Evolutionary conservation across 75 land plant genomes (phyloP).

Genomic region (Selaginella tamariscina): DNA sequence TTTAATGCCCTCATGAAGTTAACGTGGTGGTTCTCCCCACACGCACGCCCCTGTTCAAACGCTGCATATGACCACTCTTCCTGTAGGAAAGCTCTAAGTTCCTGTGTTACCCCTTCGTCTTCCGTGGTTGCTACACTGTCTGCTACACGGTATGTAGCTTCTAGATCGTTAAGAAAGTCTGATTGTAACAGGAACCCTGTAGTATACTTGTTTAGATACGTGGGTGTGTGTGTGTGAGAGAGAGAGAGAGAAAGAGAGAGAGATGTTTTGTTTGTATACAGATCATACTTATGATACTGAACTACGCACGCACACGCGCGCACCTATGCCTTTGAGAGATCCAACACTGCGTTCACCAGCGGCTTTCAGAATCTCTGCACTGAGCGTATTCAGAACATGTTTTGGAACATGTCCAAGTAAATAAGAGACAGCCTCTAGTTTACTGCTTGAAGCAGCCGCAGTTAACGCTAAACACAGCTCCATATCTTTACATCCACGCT

Average conservation of each 20-base stretch:
- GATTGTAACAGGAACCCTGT: constrained; percentile 41
- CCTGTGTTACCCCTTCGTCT: constrained; percentile 60
- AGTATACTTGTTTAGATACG: too few species aligned
- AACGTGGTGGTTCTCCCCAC: constrained; percentile 44
- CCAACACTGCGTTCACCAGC: constrained; percentile 8
- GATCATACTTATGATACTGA: too few species aligned
- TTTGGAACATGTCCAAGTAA: background rate
- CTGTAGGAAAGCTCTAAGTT: constrained; percentile 44
- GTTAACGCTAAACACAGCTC: background rate
- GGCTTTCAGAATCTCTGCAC: constrained; percentile 11
- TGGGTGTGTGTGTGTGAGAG: too few species aligned
- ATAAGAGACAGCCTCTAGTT: background rate
- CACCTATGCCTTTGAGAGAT: constrained; percentile 5
- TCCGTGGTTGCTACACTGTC: constrained; percentile 64
- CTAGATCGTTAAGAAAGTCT: constrained; percentile 57
- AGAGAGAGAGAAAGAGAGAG: too few species aligned
- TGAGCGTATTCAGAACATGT: constrained; percentile 3
- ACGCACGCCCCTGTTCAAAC: constrained; percentile 39
- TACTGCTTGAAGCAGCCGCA: background rate
- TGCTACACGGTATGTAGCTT: constrained; percentile 68
- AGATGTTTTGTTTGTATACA: too few species aligned
- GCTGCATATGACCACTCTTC: constrained; percentile 86
- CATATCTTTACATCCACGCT: constrained; percentile 2
- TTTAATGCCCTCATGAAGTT: constrained; percentile 48
- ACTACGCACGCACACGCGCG: too few species aligned